Percentiles rank a stretch among this genome's conserved stretches.
phyloP scores from a whole-genome alignment of 2,329 filamentous ascomycete genomes.

The Myriangium duriaei region DNA sequence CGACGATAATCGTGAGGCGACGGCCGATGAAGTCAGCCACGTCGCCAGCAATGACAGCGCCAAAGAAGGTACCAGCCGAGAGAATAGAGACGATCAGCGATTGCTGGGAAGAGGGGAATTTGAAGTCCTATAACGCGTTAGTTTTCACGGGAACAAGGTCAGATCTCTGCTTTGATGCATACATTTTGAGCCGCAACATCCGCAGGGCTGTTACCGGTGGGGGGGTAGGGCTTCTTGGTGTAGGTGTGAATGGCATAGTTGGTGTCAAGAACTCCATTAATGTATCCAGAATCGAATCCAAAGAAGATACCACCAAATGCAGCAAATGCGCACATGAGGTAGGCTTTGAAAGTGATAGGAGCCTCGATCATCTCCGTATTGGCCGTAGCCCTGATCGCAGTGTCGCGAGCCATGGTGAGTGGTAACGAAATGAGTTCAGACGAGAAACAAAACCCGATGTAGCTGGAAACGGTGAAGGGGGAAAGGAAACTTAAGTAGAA shows the following conservation, averaged over 20 bases:
- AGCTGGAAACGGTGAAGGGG: too few species aligned
- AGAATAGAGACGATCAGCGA: conserved; percentile 16
- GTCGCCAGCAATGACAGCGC: conserved; percentile 41
- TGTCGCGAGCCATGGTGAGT: neutral
- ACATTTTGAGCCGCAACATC: neutral
- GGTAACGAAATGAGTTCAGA: too few species aligned
- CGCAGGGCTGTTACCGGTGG: neutral
- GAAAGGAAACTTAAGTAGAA: too few species aligned
- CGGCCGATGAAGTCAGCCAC: conserved; percentile 60
- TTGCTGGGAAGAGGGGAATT: conserved; percentile 8
- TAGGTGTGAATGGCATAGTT: conserved; percentile 10
- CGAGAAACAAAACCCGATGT: too few species aligned
- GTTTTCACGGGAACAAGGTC: too few species aligned
- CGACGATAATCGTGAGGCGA: conserved; percentile 53
- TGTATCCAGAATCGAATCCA: conserved; percentile 12
- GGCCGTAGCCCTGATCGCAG: neutral
- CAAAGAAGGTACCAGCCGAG: conserved; percentile 15
- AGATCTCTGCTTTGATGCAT: neutral
- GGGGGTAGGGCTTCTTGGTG: neutral
- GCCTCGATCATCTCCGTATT: neutral
- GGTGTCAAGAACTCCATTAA: conserved; percentile 12
- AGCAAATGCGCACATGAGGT: conserved; percentile 18
- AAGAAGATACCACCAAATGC: conserved; percentile 23
- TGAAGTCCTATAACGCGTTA: conserved; percentile 10
- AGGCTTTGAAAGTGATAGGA: neutral